These are phyloP conservation scores for Capsella bursapastoris DNA, from an alignment of 345 rosid genomes.

Conservation along the genomic window DNA sequence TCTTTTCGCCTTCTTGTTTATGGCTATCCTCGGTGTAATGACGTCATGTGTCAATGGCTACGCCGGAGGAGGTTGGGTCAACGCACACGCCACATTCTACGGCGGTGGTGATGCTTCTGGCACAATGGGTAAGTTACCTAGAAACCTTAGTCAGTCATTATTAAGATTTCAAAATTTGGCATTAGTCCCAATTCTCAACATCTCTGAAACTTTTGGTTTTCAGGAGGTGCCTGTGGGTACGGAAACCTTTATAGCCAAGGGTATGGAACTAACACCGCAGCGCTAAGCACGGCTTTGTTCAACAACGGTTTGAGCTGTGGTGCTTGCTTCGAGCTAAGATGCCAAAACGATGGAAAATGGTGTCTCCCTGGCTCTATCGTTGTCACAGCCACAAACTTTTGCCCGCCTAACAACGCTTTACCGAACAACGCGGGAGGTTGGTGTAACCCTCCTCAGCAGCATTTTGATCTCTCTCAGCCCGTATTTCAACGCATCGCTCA, in stretches of 20 bases:
- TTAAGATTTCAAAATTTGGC: slow-evolving; percentile 32
- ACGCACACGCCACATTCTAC: slow-evolving; percentile 84
- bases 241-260: slow-evolving; percentile 86
- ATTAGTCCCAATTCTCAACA: background rate
- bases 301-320: slow-evolving; percentile 80
- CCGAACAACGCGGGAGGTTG: slow-evolving; percentile 83
- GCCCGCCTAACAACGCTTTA: slow-evolving; percentile 80
- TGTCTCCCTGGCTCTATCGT: slow-evolving; percentile 72
- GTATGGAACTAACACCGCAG: slow-evolving; percentile 81
- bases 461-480: slow-evolving; percentile 83
- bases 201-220: background rate
- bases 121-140: slow-evolving; percentile 61
- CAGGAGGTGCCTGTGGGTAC: slow-evolving; percentile 89
- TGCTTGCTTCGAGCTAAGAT: slow-evolving; percentile 76
- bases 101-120: slow-evolving; percentile 92
- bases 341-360: slow-evolving; percentile 65
- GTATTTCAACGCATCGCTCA: slow-evolving; percentile 86
- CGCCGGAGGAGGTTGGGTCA: slow-evolving; percentile 68
- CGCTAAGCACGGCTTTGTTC: slow-evolving; percentile 78
- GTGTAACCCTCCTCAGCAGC: slow-evolving; percentile 87
- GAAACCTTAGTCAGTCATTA: background rate
- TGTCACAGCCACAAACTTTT: slow-evolving; percentile 83
- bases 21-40: slow-evolving; percentile 58
- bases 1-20: slow-evolving; percentile 44
- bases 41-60: slow-evolving; percentile 53